Evolutionary conservation across 1,139 yeast species (phyloP).

Genomic region (Pichia sp.): DNA sequence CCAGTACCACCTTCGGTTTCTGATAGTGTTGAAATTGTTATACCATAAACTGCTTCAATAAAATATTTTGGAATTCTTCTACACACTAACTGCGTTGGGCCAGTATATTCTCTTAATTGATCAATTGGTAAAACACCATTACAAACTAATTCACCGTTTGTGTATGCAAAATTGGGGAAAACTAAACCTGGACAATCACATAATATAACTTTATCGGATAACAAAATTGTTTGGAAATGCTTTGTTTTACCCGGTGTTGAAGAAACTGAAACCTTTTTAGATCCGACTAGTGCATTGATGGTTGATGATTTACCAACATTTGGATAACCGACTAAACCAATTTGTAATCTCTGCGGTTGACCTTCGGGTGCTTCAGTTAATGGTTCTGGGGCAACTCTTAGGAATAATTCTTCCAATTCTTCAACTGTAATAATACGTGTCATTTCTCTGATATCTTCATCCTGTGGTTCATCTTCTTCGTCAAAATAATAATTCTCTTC

Average conservation of each 20-base stretch:
- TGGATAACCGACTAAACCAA: constrained; percentile 95
- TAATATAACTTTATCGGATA: constrained; percentile 73
- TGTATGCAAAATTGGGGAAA: constrained; percentile 94
- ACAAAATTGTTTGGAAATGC: constrained; percentile 93
- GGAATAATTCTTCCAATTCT: constrained; percentile 75
- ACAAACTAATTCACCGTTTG: constrained; percentile 94
- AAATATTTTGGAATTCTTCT: constrained; percentile 84
- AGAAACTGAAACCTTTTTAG: constrained; percentile 95
- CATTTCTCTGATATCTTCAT: constrained; percentile 38
- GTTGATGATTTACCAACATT: constrained; percentile 97
- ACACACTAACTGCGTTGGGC: constrained; percentile 80
- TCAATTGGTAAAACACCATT: constrained; percentile 97
- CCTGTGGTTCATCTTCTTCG: constrained; percentile 28
- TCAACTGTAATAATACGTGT: constrained; percentile 73
- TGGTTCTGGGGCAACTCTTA: constrained; percentile 73
- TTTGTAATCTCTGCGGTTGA: constrained; percentile 58
- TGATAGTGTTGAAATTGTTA: constrained; percentile 70
- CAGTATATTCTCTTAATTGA: constrained; percentile 90
- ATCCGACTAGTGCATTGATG: constrained; percentile 89
- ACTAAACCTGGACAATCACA: constrained; percentile 99
- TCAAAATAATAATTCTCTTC: constrained; percentile 16
- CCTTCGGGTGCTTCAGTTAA: constrained; percentile 44
- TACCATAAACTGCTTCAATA: constrained; percentile 91
- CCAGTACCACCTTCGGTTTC: constrained; percentile 87
- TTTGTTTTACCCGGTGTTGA: constrained; percentile 98